Evolutionary conservation across 805 yeast genomes (phyloP), one percentile per base, ranked within the genome.

Genomic region (Kodamaea kaohsiungensis): DNA sequence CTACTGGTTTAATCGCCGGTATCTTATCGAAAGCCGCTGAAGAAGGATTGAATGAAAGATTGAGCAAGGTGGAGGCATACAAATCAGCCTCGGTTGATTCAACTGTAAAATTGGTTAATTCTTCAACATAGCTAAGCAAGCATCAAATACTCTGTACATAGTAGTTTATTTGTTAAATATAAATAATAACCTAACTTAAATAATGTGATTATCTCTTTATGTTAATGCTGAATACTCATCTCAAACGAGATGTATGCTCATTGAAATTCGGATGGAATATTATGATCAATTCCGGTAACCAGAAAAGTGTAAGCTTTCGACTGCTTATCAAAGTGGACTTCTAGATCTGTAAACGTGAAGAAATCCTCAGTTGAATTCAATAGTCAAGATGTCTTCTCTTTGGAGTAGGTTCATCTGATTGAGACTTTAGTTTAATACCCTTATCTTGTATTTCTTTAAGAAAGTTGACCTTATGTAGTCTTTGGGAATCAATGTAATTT

Each of bases 21-120:
- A 86, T 92, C 16, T 78, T 95, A 57, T 86, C 95, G 18, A 86
- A 81, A 65, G 92, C 98, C 13, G 98, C 95, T 27, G 86, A 88
- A 67, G 79, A 78, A 49, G 99, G 99, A 42, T 77, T 85, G 55
- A 71, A 79, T 43, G 78, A 75, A 59, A 81, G 96, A 65, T 68
- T 84, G 51, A 71, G 56, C 27, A 54, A 57, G 13, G 59, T 67
- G 38, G 57, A 58, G 17, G 53, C 51, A 30, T 65, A 48, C 15
- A 52, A 43, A 45, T 38, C 15, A 6, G 45, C 19, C n/a, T 17
- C 45, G 8, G 25, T 40, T 15, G 19, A 17, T 5, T 15, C 45
- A 10, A 17, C 45, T 8, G 18, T 17, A 19, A 16, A 17, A 19
- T 15, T 40, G 45, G 25, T 40, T 40, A 40, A 17, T 40, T 17